These are phyloP conservation scores for Aspergillus sp. DNA, from an alignment of 2,329 filamentous ascomycete species.

Conservation along the genomic window DNA sequence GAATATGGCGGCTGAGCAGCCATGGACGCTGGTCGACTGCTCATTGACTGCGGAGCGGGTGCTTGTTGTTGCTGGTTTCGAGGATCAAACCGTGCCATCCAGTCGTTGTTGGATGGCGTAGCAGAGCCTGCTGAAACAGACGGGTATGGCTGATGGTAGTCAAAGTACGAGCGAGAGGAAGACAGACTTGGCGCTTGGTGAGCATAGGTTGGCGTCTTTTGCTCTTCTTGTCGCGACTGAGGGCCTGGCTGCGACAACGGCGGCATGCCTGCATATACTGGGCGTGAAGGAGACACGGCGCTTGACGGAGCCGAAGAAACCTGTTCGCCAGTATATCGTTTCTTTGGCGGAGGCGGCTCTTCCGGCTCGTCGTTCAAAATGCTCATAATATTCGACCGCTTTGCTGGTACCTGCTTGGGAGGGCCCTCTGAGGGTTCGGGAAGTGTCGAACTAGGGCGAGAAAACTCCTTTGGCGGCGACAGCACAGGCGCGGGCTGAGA, in stretches of 20 bases:
- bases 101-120: constrained; percentile 30
- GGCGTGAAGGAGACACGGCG: constrained; percentile 18
- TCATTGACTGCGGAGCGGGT: constrained; percentile 15
- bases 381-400: constrained; percentile 45
- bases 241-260: constrained; percentile 18
- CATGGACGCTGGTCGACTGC: constrained; percentile 14
- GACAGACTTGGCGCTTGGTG: constrained; percentile 22
- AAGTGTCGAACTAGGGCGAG: constrained; percentile 27
- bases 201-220: constrained; percentile 22
- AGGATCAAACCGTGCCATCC: constrained; percentile 39
- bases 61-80: constrained; percentile 15
- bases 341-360: constrained; percentile 41
- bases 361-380: constrained; percentile 44
- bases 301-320: constrained; percentile 9
- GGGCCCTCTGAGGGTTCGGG: constrained; percentile 28
- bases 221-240: constrained; percentile 21
- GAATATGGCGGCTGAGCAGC: constrained; percentile 24
- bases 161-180: constrained; percentile 25
- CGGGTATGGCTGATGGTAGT: constrained; percentile 25
- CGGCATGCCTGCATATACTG: constrained; percentile 19
- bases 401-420: constrained; percentile 38
- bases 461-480: constrained; percentile 31
- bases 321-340: constrained; percentile 39
- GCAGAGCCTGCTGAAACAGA: constrained; percentile 19
- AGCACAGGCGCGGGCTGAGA: constrained; percentile 23